Evolutionary conservation across 495 filamentous ascomycete genomes (phyloP), one percentile per base, ranked within the genome.

Genomic region (Hyaloscypha bicolor): DNA sequence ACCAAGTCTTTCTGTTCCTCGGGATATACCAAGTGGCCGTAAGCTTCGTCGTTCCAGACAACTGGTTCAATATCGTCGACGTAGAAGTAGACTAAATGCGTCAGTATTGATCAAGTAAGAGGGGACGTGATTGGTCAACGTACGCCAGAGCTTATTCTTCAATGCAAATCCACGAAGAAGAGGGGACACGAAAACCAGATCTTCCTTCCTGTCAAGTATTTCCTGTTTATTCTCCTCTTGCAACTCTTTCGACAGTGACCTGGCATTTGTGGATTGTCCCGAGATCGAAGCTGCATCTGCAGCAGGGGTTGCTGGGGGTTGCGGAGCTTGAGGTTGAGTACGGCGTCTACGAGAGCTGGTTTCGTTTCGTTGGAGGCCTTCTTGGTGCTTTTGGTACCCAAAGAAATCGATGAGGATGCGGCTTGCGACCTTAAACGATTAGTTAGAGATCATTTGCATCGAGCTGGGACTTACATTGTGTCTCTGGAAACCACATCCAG

Each of bases 1-100:
- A 81, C 67, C 11, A 81, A 52, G 52, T 78, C 77, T 66, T 81
- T 81, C 58, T 75, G 75, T 48, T 77, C 71, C 55, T 76, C 76
- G 51, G 75, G 74, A 64, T 76, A 77, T 19, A 80, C 79, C 1
- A 80, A 70, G 60, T 79, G 72, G 22, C 73, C 73, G 66, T 70
- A 79, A 1, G 79, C 78, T 16, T 72, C 69, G 59, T 75, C 76
- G 64, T 80, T 78, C 78, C 77, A 80, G 6, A 37, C 39, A 51
- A 80, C 61, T 1, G 75, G 71, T n/a, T 52, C 25, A 51, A 80
- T 70, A 60, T 77, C 71, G 57, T 78, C 77, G 45, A 79, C 64
- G 56, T 66, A 77, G 57, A 80, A 78, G 5, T 68, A 62, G 31
- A 79, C 71, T 78, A 71, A 76, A 4, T 69, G 68, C 76, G 75